A percentile compares a stretch with the other conserved stretches of the same genome.
These are phyloP conservation scores for Clathrospora elynae DNA, from an alignment of 2,329 filamentous ascomycete species.

Conservation along the genomic window DNA sequence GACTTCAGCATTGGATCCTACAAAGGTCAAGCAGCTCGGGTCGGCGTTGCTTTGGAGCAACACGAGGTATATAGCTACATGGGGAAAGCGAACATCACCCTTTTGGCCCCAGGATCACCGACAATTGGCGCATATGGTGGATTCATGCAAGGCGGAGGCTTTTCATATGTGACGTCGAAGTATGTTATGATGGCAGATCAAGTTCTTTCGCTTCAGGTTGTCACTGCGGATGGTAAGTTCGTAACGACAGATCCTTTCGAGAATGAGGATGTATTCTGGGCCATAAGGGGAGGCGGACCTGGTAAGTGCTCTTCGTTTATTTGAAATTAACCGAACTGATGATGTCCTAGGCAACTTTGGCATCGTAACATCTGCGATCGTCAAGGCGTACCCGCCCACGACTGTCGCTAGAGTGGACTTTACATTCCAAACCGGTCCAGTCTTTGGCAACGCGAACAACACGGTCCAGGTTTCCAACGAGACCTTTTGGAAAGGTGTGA, in stretches of 20 bases:
- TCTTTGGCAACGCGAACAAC: slow-evolving; percentile 23
- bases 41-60: slow-evolving; percentile 33
- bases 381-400: slow-evolving; percentile 35
- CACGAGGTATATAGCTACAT: slow-evolving; percentile 31
- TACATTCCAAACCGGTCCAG: slow-evolving; percentile 30
- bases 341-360: slow-evolving; percentile 33
- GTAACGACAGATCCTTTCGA: slow-evolving; percentile 27
- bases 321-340: neutral
- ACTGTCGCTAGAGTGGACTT: slow-evolving; percentile 36
- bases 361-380: slow-evolving; percentile 34
- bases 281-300: slow-evolving; percentile 39
- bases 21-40: slow-evolving; percentile 29
- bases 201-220: slow-evolving; percentile 32
- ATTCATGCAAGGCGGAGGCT: slow-evolving; percentile 56
- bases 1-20: slow-evolving; percentile 27
- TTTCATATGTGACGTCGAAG: slow-evolving; percentile 54
- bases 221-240: slow-evolving; percentile 34
- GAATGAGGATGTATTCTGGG: slow-evolving; percentile 39
- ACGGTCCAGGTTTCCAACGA: slow-evolving; percentile 23
- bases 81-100: slow-evolving; percentile 27
- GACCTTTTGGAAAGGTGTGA: slow-evolving; percentile 36
- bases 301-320: slow-evolving; percentile 11
- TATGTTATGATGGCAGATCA: slow-evolving; percentile 45
- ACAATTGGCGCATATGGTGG: slow-evolving; percentile 56
- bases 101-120: slow-evolving; percentile 27